Base-by-base conservation (phyloP, 1,284 basidiomycete genomes). In the Ganoderma resinaceum region DNA sequence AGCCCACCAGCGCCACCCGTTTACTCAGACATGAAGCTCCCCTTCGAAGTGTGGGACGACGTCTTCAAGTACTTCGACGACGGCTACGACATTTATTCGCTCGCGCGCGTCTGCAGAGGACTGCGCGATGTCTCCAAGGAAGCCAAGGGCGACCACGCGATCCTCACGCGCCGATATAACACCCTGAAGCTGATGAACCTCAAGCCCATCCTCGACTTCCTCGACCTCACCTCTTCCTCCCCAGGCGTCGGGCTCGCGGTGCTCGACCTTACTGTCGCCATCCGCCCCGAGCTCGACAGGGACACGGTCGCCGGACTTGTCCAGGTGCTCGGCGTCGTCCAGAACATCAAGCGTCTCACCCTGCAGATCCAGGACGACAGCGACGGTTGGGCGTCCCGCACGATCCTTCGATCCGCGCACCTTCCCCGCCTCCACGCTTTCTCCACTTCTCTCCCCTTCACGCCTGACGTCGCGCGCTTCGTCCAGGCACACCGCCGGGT, bases 61-160 rank as follows among this genome's bases (percentile, higher is more conserved):
- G 59, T 68, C 2, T 68, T 61, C 59, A 43, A 57, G 18, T 12
- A 49, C n/a, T 52, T 68, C n/a, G 46, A 64, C 3, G 66, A 68
- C 35, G 66, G 66, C 26, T 64, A 68, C 52, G 66, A 68, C 66
- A 64, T 68, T 8, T 40, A 68, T 37, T 49, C 66, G 9, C 63
- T 68, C 26, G 66, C 66, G 6, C 49, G 58, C 26, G 66, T 64
- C 14, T 68, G 66, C 66, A 53, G 60, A 6, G 66, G 66, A 2
- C 31, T 68, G 23, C 62, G 35, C 37, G 49, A 37, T 20, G 62
- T 60, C 38, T 63, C 66, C 6, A 18, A 53, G 26, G 59, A 43
- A 26, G 62, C 66, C 1, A 64, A 61, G 16, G 49, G 53, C 37
- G 58, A 38, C 7, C 66, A 68, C 37, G 62, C 66, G 2, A 38